Base-by-base conservation (phyloP, 768 basidiomycete genomes). In the Hypholoma fasciculare region DNA sequence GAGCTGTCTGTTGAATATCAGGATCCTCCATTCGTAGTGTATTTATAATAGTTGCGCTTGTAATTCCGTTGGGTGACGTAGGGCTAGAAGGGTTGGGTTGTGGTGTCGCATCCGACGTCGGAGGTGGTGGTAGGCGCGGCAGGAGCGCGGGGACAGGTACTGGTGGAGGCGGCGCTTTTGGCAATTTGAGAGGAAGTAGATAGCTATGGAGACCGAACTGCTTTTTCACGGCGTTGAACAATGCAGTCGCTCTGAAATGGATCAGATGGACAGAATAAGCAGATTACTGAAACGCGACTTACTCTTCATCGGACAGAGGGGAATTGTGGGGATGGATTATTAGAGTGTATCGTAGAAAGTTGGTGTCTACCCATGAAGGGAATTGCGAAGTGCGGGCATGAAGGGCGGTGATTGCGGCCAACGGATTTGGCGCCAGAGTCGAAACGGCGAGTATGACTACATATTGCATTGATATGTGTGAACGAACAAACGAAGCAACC, bases 201-300 rank as follows among this genome's bases (percentile, higher is more conserved):
- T 88, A 90, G 51, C 82, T 84, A 66, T 94, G 86, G 13, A 93
- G 74, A 14, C 91, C 92, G 71, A 83, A 90, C 68, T 93, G 92
- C 70, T 90, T 93, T 80, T 91, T 94, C 56, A 90, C 87, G 1
- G 92, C 92, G 64, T 94, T 94, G 70, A 87, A 89, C 13, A 94
- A 78, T 11, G 92, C 90, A 37, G 77, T 80, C 27, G 89, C 88
- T 74, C 92, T 94, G 64, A 12, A 58, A 52, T 19, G 26, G 44
- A 43, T 58, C 53, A 51, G 49, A 37, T 46, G 36, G 43, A 30
- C 23, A 23, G 23, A 34, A 34, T 34, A 34, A 34, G 6, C 30
- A 34, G 9, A 34, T 34, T 1, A 60, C 42, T 36, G 14, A 63
- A 54, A 49, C 48, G 20, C 27, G 42, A 82, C 89, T 52, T 69